phyloP scores from a whole-genome alignment of 1,284 basidiomycete species.

The Cystobasidiaceae sp. region DNA sequence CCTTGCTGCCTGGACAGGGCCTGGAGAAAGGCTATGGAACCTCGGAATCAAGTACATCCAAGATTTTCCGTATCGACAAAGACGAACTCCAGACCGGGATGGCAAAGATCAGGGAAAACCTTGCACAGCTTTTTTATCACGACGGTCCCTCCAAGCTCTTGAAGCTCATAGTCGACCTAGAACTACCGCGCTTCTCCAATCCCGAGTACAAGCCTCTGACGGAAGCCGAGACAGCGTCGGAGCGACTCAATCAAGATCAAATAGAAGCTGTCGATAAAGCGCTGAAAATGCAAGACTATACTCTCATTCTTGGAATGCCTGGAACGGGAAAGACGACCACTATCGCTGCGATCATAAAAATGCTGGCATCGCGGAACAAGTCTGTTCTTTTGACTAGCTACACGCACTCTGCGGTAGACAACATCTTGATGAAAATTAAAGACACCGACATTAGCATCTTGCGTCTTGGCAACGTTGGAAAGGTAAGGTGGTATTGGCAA shows the following conservation, averaged over 20 bases:
- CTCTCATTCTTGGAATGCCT: conserved; percentile 92
- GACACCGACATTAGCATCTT: conserved; percentile 66
- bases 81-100: conserved; percentile 86
- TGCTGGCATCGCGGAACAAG: conserved; percentile 73
- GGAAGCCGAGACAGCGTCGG: neutral
- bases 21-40: conserved; percentile 49
- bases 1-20: conserved; percentile 49
- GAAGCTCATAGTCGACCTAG: conserved; percentile 75
- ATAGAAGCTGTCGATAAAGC: conserved; percentile 65
- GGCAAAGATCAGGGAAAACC: conserved; percentile 79
- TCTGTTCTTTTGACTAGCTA: conserved; percentile 84
- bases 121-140: conserved; percentile 77
- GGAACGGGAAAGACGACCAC: conserved; percentile 98
- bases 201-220: conserved; percentile 33
- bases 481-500: conserved; percentile 54
- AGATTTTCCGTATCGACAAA: conserved; percentile 85
- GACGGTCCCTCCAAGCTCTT: conserved; percentile 60
- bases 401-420: conserved; percentile 97
- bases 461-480: conserved; percentile 83
- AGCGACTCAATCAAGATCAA: conserved; percentile 69
- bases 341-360: conserved; percentile 78
- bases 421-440: conserved; percentile 73
- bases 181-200: conserved; percentile 60
- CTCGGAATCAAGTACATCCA: neutral
- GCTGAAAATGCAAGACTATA: conserved; percentile 77